Conservation (phyloP, 805 yeast genomes). For the Starmerella tilneyi region DNA sequence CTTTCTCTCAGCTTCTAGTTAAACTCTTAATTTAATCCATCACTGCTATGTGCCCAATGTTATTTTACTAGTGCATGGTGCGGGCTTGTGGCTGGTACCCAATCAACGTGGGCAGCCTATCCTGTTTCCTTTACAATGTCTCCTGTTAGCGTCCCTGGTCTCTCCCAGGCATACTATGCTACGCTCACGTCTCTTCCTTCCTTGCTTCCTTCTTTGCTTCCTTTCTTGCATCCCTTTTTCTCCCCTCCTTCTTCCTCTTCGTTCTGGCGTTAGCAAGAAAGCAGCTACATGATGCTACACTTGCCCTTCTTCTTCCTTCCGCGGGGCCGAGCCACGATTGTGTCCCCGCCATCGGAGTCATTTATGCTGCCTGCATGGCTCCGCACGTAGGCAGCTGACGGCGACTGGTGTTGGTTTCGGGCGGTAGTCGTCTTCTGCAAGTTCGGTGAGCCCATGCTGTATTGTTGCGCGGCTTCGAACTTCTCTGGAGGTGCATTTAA, state of each 20-base stretch:
- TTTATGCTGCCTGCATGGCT: background rate
- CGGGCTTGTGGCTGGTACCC: no score
- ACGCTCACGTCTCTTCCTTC: background rate
- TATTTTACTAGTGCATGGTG: no score
- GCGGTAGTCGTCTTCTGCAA: no score
- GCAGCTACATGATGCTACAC: conserved; percentile 16
- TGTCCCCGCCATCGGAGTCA: conserved; percentile 5
- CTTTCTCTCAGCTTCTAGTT: no score
- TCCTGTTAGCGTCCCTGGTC: no score
- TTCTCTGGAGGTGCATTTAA: background rate
- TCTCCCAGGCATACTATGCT: no score
- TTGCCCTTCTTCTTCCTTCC: conserved; percentile 9
- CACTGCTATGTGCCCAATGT: no score
- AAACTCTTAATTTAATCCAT: no score
- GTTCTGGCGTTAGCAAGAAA: no score
- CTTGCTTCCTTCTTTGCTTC: background rate
- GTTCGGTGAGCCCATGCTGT: background rate
- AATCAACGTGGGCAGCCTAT: no score
- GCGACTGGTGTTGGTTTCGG: background rate
- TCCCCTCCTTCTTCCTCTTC: background rate
- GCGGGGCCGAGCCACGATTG: conserved; percentile 6
- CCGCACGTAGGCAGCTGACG: background rate
- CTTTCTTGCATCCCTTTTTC: background rate
- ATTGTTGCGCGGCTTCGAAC: background rate
- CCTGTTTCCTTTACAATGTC: no score